Conservation (phyloP, 106 monocot genomes). For the Apostasia ramifera region DNA sequence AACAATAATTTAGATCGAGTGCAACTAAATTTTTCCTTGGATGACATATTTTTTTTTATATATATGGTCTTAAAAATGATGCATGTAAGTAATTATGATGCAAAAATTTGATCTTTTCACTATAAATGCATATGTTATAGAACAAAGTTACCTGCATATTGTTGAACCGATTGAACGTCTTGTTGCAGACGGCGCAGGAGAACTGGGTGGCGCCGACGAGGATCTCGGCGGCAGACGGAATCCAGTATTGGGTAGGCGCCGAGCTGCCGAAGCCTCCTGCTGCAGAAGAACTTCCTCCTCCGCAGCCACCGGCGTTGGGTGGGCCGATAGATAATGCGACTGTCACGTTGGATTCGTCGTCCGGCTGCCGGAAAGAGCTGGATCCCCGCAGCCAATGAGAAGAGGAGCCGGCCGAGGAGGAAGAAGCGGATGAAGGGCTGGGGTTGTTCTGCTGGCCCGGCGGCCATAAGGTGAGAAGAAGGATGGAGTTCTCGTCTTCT, state of each 20-base stretch:
- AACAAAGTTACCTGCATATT: constrained; percentile 70
- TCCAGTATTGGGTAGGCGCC: constrained; percentile 64
- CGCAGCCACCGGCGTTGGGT: constrained; percentile 1
- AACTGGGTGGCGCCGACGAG: constrained; percentile 84
- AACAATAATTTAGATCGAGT: no score
- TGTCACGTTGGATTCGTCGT: constrained; percentile 15
- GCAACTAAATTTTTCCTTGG: no score
- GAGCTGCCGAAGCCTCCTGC: background rate
- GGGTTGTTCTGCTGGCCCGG: constrained; percentile 29
- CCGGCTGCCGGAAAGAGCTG: background rate
- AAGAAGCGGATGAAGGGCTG: background rate
- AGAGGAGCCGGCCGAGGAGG: background rate
- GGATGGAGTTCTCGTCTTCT: constrained; percentile 39
- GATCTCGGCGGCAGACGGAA: constrained; percentile 77
- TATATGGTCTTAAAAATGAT: background rate
- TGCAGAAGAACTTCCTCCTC: background rate
- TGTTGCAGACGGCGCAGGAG: constrained; percentile 77
- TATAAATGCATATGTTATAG: background rate
- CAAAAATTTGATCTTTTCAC: background rate
- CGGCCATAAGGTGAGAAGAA: constrained; percentile 47
- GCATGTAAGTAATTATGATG: background rate
- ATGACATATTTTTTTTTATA: no score
- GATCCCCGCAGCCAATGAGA: background rate
- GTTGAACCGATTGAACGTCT: constrained; percentile 88
- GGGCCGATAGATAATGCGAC: constrained; percentile 58